A percentile compares a stretch with the other conserved stretches of the same genome.
Evolutionary conservation across 1,139 yeast species (phyloP).

Genomic region (Zygosaccharomyces sapae): DNA sequence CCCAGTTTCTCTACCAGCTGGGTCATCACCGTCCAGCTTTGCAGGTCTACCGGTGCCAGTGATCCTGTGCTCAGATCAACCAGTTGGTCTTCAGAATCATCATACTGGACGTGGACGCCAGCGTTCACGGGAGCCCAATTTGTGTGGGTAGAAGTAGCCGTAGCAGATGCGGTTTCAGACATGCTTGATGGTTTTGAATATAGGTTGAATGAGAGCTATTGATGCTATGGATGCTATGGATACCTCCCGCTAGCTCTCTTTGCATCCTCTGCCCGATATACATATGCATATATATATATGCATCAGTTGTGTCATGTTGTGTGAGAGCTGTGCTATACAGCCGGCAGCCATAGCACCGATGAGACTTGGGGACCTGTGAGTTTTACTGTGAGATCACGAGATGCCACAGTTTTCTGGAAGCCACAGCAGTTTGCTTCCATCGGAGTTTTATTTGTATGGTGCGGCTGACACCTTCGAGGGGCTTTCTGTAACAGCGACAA

Average conservation of each 20-base stretch:
- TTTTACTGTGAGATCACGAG: not conserved
- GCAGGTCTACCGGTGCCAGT: slow-evolving; percentile 26
- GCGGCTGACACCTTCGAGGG: not conserved
- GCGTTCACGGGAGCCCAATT: slow-evolving; percentile 1
- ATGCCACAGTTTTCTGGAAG: slow-evolving; percentile 1
- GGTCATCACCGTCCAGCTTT: slow-evolving; percentile 24
- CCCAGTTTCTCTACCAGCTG: slow-evolving; percentile 27
- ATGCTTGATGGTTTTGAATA: not conserved
- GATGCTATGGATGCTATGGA: too few species aligned
- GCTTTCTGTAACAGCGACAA: not conserved
- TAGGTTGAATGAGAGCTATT: not conserved
- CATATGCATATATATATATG: not conserved
- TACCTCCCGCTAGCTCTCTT: not conserved
- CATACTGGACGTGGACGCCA: slow-evolving; percentile 6
- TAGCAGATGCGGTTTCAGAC: slow-evolving; percentile 9
- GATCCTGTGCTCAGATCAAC: slow-evolving; percentile 34
- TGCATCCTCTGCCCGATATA: not conserved
- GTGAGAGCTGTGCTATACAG: not conserved
- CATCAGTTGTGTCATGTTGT: not conserved
- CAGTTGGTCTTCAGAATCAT: slow-evolving; percentile 27
- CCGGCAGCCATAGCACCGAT: slow-evolving; percentile 5
- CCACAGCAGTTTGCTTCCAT: not conserved
- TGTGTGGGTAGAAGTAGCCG: not conserved
- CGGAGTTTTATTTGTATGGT: not conserved
- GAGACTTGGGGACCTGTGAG: not conserved